Base-by-base conservation (phyloP, 2,329 filamentous ascomycete species). In the Paraconiothyrium sp. region DNA sequence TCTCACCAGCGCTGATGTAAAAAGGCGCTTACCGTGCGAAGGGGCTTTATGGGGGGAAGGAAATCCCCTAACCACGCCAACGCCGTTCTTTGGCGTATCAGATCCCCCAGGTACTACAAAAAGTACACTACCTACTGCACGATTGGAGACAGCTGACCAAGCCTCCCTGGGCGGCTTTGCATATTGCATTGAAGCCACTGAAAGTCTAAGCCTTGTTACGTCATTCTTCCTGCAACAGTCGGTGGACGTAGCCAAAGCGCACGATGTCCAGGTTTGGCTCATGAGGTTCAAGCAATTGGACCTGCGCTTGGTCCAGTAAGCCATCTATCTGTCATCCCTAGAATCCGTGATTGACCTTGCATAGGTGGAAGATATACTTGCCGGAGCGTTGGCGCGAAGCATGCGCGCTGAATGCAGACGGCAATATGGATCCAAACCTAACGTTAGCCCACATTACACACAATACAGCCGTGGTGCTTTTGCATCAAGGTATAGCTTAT, bases 41-140 rank as follows among this genome's bases (percentile, higher is more conserved):
- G 76, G 76, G 1, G 72, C 68, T 0, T 54, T 76, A 1, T 79
- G 76, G 76, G 67, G 75, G 37, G 59, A 61, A 49, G 68, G 67
- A 20, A 68, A 64, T 8, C 67, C 69, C 24, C 64, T 70, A 0
- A 64, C 58, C 1, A 78, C 80, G 1, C 80, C 80, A 0, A 78
- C 81, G 1, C 80, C 80, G 0, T 81, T 76, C 57, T 82, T 82
- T 64, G 80, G 80, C 6, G 74, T 82, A 5, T 71, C 76, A 2
- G 76, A 80, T 35, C 72, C 71, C 48, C 68, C 71, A 10, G 67
- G 64, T 34, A n/a, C 49, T 60, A 32, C 63, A 35, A 60, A 57
- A 37, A 64, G 64, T 13, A 48, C 63, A 2, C 60, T 71, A 11
- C 69, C 61, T 39, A 67, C 48, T 50, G 62, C 54, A 39, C 67